These are phyloP conservation scores for Sideroxylon spinosum DNA, from an alignment of 179 eudicot species.

Conservation along the genomic window DNA sequence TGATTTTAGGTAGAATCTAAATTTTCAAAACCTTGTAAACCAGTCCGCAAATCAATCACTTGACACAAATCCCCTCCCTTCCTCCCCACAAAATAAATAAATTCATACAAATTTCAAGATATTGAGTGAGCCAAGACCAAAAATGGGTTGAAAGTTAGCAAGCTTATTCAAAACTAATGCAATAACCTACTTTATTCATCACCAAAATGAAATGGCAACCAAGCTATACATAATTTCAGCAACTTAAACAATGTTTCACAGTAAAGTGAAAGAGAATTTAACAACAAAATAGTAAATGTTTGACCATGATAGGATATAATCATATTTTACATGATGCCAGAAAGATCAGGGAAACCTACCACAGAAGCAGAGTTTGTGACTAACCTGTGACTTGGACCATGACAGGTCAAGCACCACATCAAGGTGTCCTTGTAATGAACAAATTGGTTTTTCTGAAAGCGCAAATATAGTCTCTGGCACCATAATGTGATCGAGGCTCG, in stretches of 20 bases:
- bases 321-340: not conserved
- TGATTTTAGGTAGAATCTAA: no score
- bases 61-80: no score
- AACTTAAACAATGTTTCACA: not conserved
- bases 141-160: not conserved
- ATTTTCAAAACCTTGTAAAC: no score
- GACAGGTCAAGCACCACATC: constrained; percentile 85
- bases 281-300: not conserved
- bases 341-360: not conserved
- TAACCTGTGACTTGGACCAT: constrained; percentile 91
- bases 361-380: constrained; percentile 15
- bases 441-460: constrained; percentile 73
- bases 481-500: constrained; percentile 58
- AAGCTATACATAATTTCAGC: not conserved
- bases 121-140: no score
- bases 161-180: no score
- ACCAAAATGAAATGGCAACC: not conserved
- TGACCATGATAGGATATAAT: not conserved
- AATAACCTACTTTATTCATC: no score
- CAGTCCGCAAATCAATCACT: no score
- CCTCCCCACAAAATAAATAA: no score
- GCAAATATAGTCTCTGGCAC: constrained; percentile 72
- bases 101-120: no score
- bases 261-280: not conserved
- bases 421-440: constrained; percentile 80